Evolutionary conservation across 208 protist species (phyloP).

Genomic region (Strigomonas culicis): DNA sequence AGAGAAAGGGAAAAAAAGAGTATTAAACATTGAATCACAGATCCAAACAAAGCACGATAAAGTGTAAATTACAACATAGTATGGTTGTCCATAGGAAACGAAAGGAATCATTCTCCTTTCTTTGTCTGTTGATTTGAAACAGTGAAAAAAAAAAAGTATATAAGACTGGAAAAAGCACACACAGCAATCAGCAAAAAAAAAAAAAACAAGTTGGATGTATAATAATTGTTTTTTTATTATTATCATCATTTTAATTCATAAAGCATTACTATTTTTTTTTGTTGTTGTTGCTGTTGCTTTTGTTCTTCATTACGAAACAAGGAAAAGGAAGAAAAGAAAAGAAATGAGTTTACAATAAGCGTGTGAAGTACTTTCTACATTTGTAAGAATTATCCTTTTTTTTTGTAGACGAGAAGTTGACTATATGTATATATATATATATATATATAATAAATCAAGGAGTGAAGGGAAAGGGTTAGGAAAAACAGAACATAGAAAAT

Average conservation of each 20-base stretch:
- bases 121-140: too few relatives aligned
- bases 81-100: not conserved
- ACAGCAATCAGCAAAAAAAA: not conserved
- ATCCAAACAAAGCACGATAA: slow-evolving; percentile 6
- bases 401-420: slow-evolving; percentile 1
- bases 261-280: not conserved
- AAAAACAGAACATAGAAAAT: slow-evolving; percentile 10
- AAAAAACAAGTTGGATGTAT: not conserved
- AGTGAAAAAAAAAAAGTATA: not conserved
- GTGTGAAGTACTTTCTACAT: too few relatives aligned
- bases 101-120: too few relatives aligned
- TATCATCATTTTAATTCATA: not conserved
- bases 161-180: not conserved
- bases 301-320: not conserved
- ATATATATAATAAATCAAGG: not conserved
- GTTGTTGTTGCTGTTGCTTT: not conserved
- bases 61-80: not conserved
- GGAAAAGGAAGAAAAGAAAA: not conserved
- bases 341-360: too few relatives aligned
- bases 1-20: not conserved
- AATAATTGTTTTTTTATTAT: slow-evolving; percentile 2
- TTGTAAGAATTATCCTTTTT: not conserved
- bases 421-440: not conserved
- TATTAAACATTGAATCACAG: not conserved
- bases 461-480: not conserved